A percentile compares a stretch with the other conserved stretches of the same genome.
Evolutionary conservation across 2,329 filamentous ascomycete species (phyloP).

Genomic region (Ophiocordyceps robertsii): DNA sequence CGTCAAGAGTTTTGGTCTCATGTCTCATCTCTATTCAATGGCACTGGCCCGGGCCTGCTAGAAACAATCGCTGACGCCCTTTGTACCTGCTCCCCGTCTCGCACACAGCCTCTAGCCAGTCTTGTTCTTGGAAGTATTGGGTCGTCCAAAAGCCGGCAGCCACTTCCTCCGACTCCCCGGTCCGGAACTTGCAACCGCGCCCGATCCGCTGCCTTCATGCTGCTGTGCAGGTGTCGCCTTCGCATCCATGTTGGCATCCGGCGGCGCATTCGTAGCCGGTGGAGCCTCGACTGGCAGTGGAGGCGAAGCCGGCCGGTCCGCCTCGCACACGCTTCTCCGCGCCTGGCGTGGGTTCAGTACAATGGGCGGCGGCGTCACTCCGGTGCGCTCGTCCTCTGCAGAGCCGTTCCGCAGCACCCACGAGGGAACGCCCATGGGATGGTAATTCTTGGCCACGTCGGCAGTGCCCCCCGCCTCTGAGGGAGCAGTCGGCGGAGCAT

Average conservation of each 20-base stretch:
- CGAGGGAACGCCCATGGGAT: slow-evolving; percentile 23
- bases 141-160: slow-evolving; percentile 18
- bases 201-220: slow-evolving; percentile 2
- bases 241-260: not conserved
- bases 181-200: slow-evolving; percentile 2
- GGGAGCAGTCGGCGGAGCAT: slow-evolving; percentile 1
- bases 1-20: too few species aligned
- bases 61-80: too few species aligned
- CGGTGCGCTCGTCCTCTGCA: slow-evolving; percentile 27
- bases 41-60: too few species aligned
- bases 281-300: not conserved
- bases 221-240: slow-evolving; percentile 2
- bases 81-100: not conserved
- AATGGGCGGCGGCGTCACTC: slow-evolving; percentile 44
- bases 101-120: slow-evolving; percentile 4
- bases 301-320: slow-evolving; percentile 6
- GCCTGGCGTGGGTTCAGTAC: slow-evolving; percentile 27
- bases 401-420: slow-evolving; percentile 22
- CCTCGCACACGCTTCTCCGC: slow-evolving; percentile 13
- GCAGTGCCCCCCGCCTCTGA: not conserved
- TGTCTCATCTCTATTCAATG: too few species aligned
- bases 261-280: not conserved
- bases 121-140: slow-evolving; percentile 10
- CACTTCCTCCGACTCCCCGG: slow-evolving; percentile 21
- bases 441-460: slow-evolving; percentile 9